Evolutionary conservation across 345 rosid species (phyloP).

Genomic region (Lepidium africanum): DNA sequence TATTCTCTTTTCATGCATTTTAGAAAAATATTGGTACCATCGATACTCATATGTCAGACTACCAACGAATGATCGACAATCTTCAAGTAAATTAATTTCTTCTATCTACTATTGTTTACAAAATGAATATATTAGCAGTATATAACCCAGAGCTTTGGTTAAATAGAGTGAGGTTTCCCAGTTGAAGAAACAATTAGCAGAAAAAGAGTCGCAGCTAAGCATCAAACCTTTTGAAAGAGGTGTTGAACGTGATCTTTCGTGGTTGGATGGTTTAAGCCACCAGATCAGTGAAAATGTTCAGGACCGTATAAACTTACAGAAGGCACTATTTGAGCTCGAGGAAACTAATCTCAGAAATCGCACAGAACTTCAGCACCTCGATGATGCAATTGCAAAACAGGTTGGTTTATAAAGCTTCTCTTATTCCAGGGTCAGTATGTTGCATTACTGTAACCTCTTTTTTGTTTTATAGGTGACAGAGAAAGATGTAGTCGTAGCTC

Average conservation of each 20-base stretch:
- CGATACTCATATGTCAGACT: slow-evolving; percentile 83
- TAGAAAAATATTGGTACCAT: slow-evolving; percentile 92
- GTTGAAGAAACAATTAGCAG: slow-evolving; percentile 79
- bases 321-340: slow-evolving; percentile 88
- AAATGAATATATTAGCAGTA: not conserved
- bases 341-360: slow-evolving; percentile 74
- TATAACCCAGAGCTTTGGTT: slow-evolving; percentile 18
- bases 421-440: not conserved
- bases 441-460: slow-evolving; percentile 6
- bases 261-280: slow-evolving; percentile 80
- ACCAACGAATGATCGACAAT: slow-evolving; percentile 92
- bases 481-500: slow-evolving; percentile 52
- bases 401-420: slow-evolving; percentile 28
- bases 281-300: slow-evolving; percentile 95
- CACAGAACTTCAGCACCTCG: slow-evolving; percentile 77
- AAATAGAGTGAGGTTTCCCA: slow-evolving; percentile 68
- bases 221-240: slow-evolving; percentile 67
- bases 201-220: slow-evolving; percentile 68
- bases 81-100: slow-evolving; percentile 56
- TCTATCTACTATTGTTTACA: not conserved
- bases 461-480: slow-evolving; percentile 44
- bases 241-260: slow-evolving; percentile 78
- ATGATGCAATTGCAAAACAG: slow-evolving; percentile 79
- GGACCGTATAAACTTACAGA: slow-evolving; percentile 88
- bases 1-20: not conserved